Base-by-base conservation (phyloP, 2,329 filamentous ascomycete genomes). In the Helotiales sp. region DNA sequence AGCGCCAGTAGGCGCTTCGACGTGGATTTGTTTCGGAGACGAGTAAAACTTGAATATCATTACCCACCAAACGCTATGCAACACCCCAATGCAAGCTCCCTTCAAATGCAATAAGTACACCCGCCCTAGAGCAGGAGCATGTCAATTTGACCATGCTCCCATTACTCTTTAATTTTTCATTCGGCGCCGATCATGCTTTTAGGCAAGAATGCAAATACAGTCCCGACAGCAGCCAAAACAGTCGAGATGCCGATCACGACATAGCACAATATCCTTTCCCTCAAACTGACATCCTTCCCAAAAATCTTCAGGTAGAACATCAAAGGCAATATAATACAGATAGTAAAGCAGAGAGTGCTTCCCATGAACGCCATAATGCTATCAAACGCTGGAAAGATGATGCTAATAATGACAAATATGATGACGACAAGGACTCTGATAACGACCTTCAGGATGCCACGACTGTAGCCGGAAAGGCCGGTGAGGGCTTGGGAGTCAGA, bases 231-330 rank as follows among this genome's bases (percentile, higher is more conserved):
- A 12, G 90, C 93, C 70, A 97, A 74, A 19, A 86, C 69, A 1
- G 83, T 79, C 55, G 90, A 95, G 12, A 90, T 68, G 5, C 84
- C 71, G 69, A 97, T 86, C 65, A 96, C 74, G 15, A 77, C 70
- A 79, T 85, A 93, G 66, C 88, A 86, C 44, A 89, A 64, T 4
- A 83, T 71, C 67, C 83, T 86, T 74, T 96, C 91, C 22, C 71
- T 70, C 1, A 72, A 64, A 1, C 79, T 76, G 46, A 97, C 84
- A 59, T 93, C 86, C 50, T 85, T 81, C 47, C 86, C 85, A 71
- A 96, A 98, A 1, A 98, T 84, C 75, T 93, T 96, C 56, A 98
- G 76, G 70, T 98, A 92, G 71, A 99, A 98, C 4, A 87, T 82
- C 30, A 96, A 77, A 0, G 93, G 95, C 51, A 99, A 79, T 73